Base-by-base conservation (phyloP, 2,329 filamentous ascomycete species). In the Nemania serpens region DNA sequence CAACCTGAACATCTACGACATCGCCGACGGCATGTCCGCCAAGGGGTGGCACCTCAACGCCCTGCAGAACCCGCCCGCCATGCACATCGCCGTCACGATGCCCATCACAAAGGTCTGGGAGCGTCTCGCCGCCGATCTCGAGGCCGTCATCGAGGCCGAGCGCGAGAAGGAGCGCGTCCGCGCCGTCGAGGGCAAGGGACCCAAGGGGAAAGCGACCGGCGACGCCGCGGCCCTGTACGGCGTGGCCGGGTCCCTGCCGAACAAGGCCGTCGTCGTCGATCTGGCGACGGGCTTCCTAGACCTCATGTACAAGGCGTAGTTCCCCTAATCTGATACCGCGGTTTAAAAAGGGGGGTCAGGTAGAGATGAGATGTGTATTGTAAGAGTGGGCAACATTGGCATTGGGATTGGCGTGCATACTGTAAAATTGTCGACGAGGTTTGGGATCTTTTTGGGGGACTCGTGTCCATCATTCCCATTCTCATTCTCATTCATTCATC, bases 11-110 rank as follows among this genome's bases (percentile, higher is more conserved):
- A 90, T 96, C 65, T 99, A 99, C 78, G 93, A 69, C 73, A 87
- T 99, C 67, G 92, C 94, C 7, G 95, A 99, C 76, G 91, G 81
- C 67, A 94, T 99, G 89, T 86, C 84, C 12, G 79, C 79, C 0
- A 89, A 88, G 72, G 94, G 95, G 2, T 99, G 95, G 95, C 95
- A 99, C 78, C 82, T 99, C 61, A 99, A 98, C 73, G 91, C 93
- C 2, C 83, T 99, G 65, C 95, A 99, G 78, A 89, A 87, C 70
- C 95, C 95, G 2, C 88, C 95, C 0, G 95, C 93, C 18, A 92
- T 99, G 57, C 95, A 99, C 75, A 87, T 98, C 41, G 95, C 95
- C 12, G 93, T 98, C 41, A 99, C 95, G 0, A 76, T 96, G 69
- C 94, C 94, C 15, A 91, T 96, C 49, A 87, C 88, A 20, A 88